phyloP scores from a whole-genome alignment of 1,284 basidiomycete genomes.

The Rhodotorula sp. region DNA sequence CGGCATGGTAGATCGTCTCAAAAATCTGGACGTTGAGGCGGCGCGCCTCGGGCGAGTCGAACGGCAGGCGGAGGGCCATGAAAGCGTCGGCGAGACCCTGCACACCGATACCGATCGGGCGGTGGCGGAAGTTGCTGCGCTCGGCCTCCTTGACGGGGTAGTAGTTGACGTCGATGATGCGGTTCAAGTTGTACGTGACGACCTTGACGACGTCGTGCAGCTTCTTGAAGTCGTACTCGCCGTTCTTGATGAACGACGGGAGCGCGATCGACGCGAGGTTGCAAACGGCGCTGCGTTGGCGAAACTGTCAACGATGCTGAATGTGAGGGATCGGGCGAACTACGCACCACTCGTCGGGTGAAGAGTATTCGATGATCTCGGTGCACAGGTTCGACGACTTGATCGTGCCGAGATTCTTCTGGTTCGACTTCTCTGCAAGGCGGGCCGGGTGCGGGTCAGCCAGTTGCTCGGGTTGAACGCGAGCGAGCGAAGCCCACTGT shows the following conservation, averaged over 20 bases:
- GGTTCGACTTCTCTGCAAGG: slow-evolving; percentile 82
- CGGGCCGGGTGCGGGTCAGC: neutral
- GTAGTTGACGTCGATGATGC: slow-evolving; percentile 86
- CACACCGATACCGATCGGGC: slow-evolving; percentile 96
- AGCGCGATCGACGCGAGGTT: slow-evolving; percentile 97
- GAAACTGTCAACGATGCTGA: no score
- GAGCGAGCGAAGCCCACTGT: slow-evolving; percentile 44
- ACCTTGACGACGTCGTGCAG: slow-evolving; percentile 94
- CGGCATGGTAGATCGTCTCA: slow-evolving; percentile 98
- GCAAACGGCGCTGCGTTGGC: slow-evolving; percentile 69
- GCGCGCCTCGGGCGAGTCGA: slow-evolving; percentile 85
- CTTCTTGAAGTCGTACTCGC: slow-evolving; percentile 68
- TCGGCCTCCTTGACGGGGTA: slow-evolving; percentile 91
- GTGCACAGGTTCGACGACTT: slow-evolving; percentile 99
- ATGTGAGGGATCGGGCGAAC: no score
- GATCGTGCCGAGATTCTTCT: slow-evolving; percentile 98
- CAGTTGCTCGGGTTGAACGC: slow-evolving; percentile 43
- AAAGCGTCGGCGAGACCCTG: slow-evolving; percentile 98
- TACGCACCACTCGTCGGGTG: slow-evolving; percentile 95
- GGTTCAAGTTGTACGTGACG: slow-evolving; percentile 92
- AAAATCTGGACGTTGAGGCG: slow-evolving; percentile 94
- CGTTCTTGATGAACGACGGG: slow-evolving; percentile 56
- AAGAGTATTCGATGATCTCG: slow-evolving; percentile 97
- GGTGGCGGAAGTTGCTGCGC: slow-evolving; percentile 93
- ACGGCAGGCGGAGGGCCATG: slow-evolving; percentile 94